Conservation (phyloP, 148 eudicot species). For the Selenicereus undatus region DNA sequence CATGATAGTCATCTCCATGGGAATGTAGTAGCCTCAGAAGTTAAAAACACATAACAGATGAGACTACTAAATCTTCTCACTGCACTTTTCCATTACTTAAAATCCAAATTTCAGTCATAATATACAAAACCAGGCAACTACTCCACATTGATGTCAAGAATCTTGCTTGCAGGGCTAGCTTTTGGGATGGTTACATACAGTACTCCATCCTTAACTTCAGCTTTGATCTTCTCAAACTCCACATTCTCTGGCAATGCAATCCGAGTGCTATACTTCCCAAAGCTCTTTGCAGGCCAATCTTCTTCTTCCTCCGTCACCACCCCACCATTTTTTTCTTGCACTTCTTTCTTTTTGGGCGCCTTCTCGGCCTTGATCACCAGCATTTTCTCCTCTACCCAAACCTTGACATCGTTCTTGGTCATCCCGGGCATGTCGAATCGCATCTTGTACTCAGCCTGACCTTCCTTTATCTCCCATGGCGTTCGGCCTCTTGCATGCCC, state of each 20-base stretch:
- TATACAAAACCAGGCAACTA: neutral
- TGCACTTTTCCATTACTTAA: no score
- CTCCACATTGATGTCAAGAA: constrained; percentile 61
- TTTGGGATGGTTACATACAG: constrained; percentile 64
- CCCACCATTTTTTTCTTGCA: constrained; percentile 10
- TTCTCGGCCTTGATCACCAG: constrained; percentile 68
- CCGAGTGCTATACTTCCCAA: constrained; percentile 48
- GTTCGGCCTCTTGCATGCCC: constrained; percentile 56
- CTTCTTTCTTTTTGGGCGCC: constrained; percentile 19
- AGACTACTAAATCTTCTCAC: no score
- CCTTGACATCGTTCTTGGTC: constrained; percentile 61
- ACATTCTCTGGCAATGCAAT: constrained; percentile 76
- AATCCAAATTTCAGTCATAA: no score
- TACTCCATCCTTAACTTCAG: constrained; percentile 80
- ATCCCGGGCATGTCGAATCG: constrained; percentile 86
- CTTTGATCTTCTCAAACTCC: constrained; percentile 72
- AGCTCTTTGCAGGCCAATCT: constrained; percentile 62
- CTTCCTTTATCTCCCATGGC: constrained; percentile 79
- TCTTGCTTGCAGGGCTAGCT: constrained; percentile 39
- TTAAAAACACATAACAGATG: no score
- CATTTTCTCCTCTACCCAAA: constrained; percentile 78
- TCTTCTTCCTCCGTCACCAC: constrained; percentile 22
- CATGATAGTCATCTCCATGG: neutral
- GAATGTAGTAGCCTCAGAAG: no score
- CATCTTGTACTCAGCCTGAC: constrained; percentile 46